phyloP scores from a whole-genome alignment of 164 flowering plant genomes.

The Kalanchoe fedtschenkoi region DNA sequence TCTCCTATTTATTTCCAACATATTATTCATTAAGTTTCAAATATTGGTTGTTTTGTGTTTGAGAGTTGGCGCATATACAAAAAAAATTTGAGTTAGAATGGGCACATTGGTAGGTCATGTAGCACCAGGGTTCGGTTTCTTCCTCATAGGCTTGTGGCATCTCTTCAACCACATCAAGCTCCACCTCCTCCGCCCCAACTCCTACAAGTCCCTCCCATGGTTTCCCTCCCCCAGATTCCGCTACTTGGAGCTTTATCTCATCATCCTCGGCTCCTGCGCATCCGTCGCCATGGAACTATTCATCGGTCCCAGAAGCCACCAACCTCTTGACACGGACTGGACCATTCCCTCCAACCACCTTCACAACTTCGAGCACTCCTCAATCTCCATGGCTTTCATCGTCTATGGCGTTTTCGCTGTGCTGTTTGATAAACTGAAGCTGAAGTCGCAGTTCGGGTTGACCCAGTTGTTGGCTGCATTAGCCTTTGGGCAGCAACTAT shows the following conservation, averaged over 20 bases:
- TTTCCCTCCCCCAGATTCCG: slow-evolving; percentile 36
- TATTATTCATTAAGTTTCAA: too few relatives aligned
- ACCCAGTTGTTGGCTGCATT: slow-evolving; percentile 35
- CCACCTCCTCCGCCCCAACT: slow-evolving; percentile 23
- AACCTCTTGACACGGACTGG: slow-evolving; percentile 50
- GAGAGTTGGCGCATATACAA: too few relatives aligned
- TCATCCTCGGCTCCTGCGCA: slow-evolving; percentile 24
- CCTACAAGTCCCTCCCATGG: slow-evolving; percentile 39
- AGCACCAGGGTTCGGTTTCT: slow-evolving; percentile 49
- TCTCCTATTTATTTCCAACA: too few relatives aligned
- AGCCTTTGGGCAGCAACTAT: slow-evolving; percentile 56
- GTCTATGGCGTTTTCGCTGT: slow-evolving; percentile 30
- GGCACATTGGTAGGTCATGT: slow-evolving; percentile 56
- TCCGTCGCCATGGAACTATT: slow-evolving; percentile 62
- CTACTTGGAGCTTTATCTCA: slow-evolving; percentile 39
- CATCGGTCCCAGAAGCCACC: slow-evolving; percentile 43
- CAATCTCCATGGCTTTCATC: slow-evolving; percentile 39
- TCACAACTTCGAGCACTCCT: slow-evolving; percentile 57
- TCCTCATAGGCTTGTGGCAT: slow-evolving; percentile 52
- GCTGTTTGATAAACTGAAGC: slow-evolving; percentile 14
- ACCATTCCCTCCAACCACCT: slow-evolving; percentile 64
- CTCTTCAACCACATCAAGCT: slow-evolving; percentile 47
- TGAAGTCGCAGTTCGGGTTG: slow-evolving; percentile 16
- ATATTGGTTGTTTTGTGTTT: too few relatives aligned
- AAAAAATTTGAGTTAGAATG: slow-evolving; percentile 17